Evolutionary conservation across 371 early-diverging fungal species (phyloP).

Genomic region (Spraguea lophii): DNA sequence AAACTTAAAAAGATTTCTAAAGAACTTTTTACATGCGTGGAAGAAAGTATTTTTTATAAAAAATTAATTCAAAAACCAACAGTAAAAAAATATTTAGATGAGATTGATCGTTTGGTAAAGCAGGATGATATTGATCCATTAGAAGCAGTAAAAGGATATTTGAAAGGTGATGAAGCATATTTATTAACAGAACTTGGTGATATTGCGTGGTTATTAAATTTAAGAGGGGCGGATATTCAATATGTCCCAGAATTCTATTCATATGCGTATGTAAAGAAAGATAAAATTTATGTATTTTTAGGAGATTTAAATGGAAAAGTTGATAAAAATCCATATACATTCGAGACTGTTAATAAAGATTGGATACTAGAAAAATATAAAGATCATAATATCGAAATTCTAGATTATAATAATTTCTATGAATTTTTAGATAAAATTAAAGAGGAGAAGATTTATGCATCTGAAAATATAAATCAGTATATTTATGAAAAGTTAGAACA

Average conservation of each 20-base stretch:
- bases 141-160: slow-evolving; percentile 1
- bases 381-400: background rate
- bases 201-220: slow-evolving; percentile 63
- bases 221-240: slow-evolving; percentile 80
- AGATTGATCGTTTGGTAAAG: slow-evolving; percentile 16
- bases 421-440: background rate
- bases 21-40: too few relatives aligned
- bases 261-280: slow-evolving; percentile 50
- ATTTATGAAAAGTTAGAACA: background rate
- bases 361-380: too few relatives aligned
- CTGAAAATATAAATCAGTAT: slow-evolving; percentile 52
- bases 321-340: slow-evolving; percentile 52
- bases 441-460: background rate
- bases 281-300: slow-evolving; percentile 27
- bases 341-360: slow-evolving; percentile 58
- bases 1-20: too few relatives aligned
- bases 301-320: slow-evolving; percentile 49
- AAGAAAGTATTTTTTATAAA: too few relatives aligned
- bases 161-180: slow-evolving; percentile 9
- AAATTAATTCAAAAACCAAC: background rate
- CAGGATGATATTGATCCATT: too few relatives aligned
- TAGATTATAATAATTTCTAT: background rate
- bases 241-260: slow-evolving; percentile 91
- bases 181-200: slow-evolving; percentile 39
- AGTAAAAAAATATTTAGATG: slow-evolving; percentile 4